phyloP scores from a whole-genome alignment of 176 grass and related monocot genomes.

The Eleusine indica region DNA sequence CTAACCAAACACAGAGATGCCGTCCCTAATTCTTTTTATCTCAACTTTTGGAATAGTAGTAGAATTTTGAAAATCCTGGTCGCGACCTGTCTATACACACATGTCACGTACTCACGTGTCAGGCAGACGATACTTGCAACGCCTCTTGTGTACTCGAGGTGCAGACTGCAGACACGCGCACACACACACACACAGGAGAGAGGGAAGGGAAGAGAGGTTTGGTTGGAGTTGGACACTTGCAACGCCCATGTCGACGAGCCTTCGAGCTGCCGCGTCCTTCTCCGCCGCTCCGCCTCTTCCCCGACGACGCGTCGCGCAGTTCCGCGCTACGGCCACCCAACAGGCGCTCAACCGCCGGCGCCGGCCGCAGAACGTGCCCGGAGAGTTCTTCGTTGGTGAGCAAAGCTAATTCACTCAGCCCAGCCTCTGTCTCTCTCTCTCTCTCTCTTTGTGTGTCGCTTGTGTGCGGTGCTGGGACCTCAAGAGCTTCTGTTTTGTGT shows the following conservation, averaged over 20 bases:
- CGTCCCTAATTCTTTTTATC: too few relatives aligned
- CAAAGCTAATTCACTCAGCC: neutral
- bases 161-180: too few relatives aligned
- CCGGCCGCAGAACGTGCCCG: slow-evolving; percentile 60
- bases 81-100: too few relatives aligned
- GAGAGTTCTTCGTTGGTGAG: slow-evolving; percentile 80
- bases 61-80: too few relatives aligned
- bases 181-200: too few relatives aligned
- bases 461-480: neutral
- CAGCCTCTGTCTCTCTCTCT: neutral
- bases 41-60: too few relatives aligned
- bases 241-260: slow-evolving; percentile 20
- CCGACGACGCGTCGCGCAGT: neutral
- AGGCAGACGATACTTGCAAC: too few relatives aligned
- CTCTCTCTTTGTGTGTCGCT: neutral
- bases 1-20: too few relatives aligned
- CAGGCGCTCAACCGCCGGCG: slow-evolving; percentile 20
- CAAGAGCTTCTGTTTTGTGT: neutral
- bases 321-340: slow-evolving; percentile 16
- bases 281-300: neutral
- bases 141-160: too few relatives aligned
- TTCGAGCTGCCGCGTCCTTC: neutral
- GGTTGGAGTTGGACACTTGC: neutral
- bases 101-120: too few relatives aligned
- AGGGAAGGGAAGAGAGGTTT: neutral